Evolutionary conservation across 1,284 basidiomycete species (phyloP).

Genomic region (Cryptococcus sp.): DNA sequence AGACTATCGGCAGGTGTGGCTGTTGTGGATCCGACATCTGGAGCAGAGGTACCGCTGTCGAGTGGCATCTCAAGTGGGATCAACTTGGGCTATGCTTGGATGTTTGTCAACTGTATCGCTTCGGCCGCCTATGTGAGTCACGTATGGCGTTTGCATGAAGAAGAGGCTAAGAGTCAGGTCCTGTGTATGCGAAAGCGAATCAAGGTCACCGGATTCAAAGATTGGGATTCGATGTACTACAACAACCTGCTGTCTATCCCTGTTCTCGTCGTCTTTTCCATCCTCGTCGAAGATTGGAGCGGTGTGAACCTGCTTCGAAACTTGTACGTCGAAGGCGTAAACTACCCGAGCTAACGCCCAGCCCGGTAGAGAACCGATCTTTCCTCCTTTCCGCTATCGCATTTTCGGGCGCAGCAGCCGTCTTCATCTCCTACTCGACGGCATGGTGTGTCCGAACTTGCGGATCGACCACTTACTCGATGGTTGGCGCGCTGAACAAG

Average conservation of each 20-base stretch:
- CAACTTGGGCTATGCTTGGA: constrained; percentile 94
- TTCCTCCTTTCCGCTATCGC: constrained; percentile 81
- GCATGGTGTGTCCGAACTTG: constrained; percentile 98
- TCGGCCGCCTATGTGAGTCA: constrained; percentile 83
- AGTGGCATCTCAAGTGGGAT: constrained; percentile 49
- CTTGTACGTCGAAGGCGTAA: constrained; percentile 11
- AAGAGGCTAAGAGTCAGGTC: constrained; percentile 53
- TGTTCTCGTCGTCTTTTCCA: constrained; percentile 73
- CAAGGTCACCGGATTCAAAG: constrained; percentile 93
- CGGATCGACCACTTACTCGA: constrained; percentile 97
- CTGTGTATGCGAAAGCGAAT: constrained; percentile 96
- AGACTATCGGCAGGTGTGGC: constrained; percentile 34
- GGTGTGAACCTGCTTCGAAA: constrained; percentile 12
- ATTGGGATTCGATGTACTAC: constrained; percentile 99
- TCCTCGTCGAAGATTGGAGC: constrained; percentile 93
- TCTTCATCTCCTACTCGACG: constrained; percentile 96
- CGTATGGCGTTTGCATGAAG: neutral
- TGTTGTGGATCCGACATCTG: constrained; percentile 42
- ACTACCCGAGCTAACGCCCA: constrained; percentile 3
- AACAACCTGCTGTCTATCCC: constrained; percentile 96
- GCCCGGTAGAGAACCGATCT: constrained; percentile 68
- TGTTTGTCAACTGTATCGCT: constrained; percentile 84
- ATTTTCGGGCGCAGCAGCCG: constrained; percentile 94
- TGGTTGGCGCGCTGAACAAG: constrained; percentile 99
- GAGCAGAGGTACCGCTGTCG: constrained; percentile 31